phyloP scores from a whole-genome alignment of 148 eudicot species.

The Selenicereus undatus region DNA sequence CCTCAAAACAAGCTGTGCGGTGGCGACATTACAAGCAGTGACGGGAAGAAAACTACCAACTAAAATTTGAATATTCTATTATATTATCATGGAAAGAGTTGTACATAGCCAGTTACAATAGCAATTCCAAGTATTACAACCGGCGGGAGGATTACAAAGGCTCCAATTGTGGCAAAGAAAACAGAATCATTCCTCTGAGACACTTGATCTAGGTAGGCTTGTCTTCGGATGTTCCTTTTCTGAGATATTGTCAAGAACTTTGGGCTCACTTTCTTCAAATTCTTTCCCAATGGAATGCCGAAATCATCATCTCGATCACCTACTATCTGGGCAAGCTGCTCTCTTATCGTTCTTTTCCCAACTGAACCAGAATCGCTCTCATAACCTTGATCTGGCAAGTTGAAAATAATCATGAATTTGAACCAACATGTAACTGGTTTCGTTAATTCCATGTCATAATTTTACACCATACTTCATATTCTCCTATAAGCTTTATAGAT shows the following conservation, averaged over 20 bases:
- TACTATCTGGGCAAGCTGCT: slow-evolving; percentile 56
- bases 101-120: slow-evolving; percentile 81
- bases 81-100: slow-evolving; percentile 69
- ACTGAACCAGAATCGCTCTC: slow-evolving; percentile 41
- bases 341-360: slow-evolving; percentile 50
- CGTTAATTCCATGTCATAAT: background rate
- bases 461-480: background rate
- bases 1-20: background rate
- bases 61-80: background rate
- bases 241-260: slow-evolving; percentile 83
- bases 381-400: slow-evolving; percentile 37
- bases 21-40: background rate
- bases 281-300: slow-evolving; percentile 72
- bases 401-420: background rate
- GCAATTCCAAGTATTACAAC: slow-evolving; percentile 71
- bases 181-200: slow-evolving; percentile 78
- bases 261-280: slow-evolving; percentile 69
- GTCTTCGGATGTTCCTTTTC: slow-evolving; percentile 88
- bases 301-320: slow-evolving; percentile 75
- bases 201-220: slow-evolving; percentile 70
- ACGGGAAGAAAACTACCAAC: background rate
- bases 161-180: slow-evolving; percentile 89
- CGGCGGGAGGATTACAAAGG: slow-evolving; percentile 84
- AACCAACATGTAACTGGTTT: background rate
- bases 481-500: background rate